phyloP scores from a whole-genome alignment of 768 basidiomycete species.

The Cystobasidium ongulense region DNA sequence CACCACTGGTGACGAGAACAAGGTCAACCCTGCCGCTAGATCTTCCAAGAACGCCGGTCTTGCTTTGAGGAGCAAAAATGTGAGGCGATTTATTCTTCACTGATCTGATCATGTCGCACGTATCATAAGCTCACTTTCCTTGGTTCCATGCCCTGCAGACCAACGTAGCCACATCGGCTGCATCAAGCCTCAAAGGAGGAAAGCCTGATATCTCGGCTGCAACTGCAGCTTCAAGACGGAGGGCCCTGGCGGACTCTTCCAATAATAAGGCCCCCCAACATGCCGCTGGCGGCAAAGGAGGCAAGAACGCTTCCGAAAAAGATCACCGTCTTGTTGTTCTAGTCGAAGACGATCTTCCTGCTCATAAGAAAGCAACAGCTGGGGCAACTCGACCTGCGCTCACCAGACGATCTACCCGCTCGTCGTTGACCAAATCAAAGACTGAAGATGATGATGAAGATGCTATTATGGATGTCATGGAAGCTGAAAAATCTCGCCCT shows the following conservation, averaged over 20 bases:
- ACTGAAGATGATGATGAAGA: conserved; percentile 3
- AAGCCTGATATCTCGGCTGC: background rate
- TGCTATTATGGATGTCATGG: conserved; percentile 8
- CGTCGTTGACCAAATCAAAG: background rate
- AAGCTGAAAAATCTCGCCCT: conserved; percentile 9
- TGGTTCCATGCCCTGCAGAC: background rate
- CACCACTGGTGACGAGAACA: conserved; percentile 20
- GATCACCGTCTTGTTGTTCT: background rate
- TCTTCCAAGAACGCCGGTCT: conserved; percentile 26
- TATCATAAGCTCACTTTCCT: background rate
- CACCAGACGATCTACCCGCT: background rate
- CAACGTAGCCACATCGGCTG: background rate
- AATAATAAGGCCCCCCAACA: conserved; percentile 27
- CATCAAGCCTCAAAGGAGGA: conserved; percentile 2
- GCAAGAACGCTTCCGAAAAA: background rate
- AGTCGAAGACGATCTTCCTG: background rate
- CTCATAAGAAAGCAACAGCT: background rate
- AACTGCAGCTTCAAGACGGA: background rate
- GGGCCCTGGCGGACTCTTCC: conserved; percentile 26
- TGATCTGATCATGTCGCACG: too few species aligned
- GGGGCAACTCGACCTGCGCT: background rate
- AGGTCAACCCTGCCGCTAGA: background rate
- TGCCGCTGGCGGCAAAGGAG: conserved; percentile 5
- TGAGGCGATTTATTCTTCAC: background rate
- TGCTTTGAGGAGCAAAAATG: background rate